A percentile compares a stretch with the other conserved stretches of the same genome.
Conservation (phyloP, 306 rosid species). For the Inga leiocalycina region DNA sequence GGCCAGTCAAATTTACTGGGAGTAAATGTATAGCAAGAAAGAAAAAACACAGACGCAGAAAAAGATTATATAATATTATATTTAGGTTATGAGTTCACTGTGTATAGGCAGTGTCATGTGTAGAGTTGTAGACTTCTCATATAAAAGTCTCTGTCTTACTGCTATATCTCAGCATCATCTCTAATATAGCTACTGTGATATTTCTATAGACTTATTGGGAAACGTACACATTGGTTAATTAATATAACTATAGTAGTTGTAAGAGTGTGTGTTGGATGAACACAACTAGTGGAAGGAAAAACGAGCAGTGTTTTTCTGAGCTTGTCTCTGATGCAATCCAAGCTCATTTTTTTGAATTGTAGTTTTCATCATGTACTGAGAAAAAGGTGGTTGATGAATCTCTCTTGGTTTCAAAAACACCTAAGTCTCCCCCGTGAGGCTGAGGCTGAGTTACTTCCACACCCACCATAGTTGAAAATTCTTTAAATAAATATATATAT, state of each 20-base stretch:
- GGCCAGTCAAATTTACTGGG: slow-evolving; percentile 16
- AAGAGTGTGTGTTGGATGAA: slow-evolving; percentile 24
- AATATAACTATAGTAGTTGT: background rate
- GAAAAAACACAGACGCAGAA: background rate
- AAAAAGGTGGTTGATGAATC: slow-evolving; percentile 44
- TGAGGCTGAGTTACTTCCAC: slow-evolving; percentile 27
- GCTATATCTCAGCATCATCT: slow-evolving; percentile 23
- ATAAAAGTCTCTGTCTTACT: slow-evolving; percentile 30
- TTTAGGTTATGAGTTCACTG: slow-evolving; percentile 31
- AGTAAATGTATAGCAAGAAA: background rate
- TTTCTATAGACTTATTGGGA: slow-evolving; percentile 20
- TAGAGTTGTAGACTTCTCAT: slow-evolving; percentile 27
- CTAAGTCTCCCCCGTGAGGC: slow-evolving; percentile 39
- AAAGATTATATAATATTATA: background rate
- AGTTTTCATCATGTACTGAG: slow-evolving; percentile 54
- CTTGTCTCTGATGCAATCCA: slow-evolving; percentile 33
- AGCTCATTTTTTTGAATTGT: slow-evolving; percentile 46
- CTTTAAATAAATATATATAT: background rate
- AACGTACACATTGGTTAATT: slow-evolving; percentile 25
- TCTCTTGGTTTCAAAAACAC: slow-evolving; percentile 30
- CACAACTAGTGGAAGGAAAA: slow-evolving; percentile 35
- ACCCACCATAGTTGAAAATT: slow-evolving; percentile 25
- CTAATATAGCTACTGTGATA: background rate
- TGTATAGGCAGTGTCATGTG: slow-evolving; percentile 11
- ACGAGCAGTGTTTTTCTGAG: slow-evolving; percentile 48